Evolutionary conservation across 2,329 filamentous ascomycete species (phyloP), one percentile per base, ranked within the genome.

Genomic region (Albifimbria verrucaria): DNA sequence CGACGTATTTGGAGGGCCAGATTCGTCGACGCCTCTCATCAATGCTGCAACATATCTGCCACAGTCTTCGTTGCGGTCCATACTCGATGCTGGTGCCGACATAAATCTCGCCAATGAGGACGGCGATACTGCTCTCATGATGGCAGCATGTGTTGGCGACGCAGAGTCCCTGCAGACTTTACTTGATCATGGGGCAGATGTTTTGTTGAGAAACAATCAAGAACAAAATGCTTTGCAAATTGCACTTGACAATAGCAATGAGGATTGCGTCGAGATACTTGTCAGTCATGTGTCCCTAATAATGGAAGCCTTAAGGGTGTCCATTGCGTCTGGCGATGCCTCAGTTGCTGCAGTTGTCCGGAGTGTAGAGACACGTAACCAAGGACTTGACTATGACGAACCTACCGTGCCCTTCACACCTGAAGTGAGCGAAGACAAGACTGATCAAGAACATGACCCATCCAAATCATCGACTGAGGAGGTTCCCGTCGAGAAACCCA

Each of bases 121-220:
- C 5, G 65, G 71, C 10, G 66, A 73, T 36, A 72, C 72, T 0
- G 68, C 73, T 2, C 62, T 76, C 1, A 74, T 75, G 7, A 56
- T 68, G 1, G 70, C 72, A 3, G 64, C 72, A 0, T 53, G 52
- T 10, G 57, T 58, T 32, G 68, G 67, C 1, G 71, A 75, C 23
- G 51, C 58, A 1, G 65, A 67, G 17, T 65, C 65, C 3, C 66
- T 72, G 23, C 61, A 58, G 32, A 68, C 69, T 47, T 55, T 75
- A 5, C 59, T 72, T 3, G 59, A 67, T 9, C 65, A 66, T 2
- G 70, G 71, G 15, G 66, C 71, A 24, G 65, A 72, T 39, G 32
- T 39, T 12, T n/a, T 39, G 12, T n/a, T 17, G 12, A 39, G 12
- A 15, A 39, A 39, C 12, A 12, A n/a, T 39, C 18, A n/a, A n/a